Evolutionary conservation across 352 stramenopile genomes (phyloP).

Genomic region (Pythium dissimile): DNA sequence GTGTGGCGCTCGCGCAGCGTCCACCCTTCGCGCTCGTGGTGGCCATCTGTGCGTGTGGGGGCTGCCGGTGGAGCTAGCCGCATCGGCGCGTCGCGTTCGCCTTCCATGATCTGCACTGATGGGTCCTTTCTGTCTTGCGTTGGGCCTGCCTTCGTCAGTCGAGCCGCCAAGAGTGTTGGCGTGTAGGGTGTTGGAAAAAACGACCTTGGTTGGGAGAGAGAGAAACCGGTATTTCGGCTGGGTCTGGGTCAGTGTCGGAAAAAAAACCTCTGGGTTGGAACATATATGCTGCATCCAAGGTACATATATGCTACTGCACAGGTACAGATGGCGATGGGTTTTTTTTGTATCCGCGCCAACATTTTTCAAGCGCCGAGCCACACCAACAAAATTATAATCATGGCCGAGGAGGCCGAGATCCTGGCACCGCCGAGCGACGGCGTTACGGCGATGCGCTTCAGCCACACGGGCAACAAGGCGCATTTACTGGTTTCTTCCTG

Average conservation of each 20-base stretch:
- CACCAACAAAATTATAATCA: constrained; percentile 16
- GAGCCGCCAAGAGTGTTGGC: background rate
- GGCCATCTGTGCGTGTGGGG: background rate
- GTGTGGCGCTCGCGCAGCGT: background rate
- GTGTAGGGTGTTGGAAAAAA: background rate
- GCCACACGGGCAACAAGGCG: constrained; percentile 33
- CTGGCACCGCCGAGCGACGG: constrained; percentile 77
- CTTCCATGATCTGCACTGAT: too few relatives aligned
- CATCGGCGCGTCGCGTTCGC: too few relatives aligned
- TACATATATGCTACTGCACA: constrained; percentile 1
- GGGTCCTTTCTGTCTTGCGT: too few relatives aligned
- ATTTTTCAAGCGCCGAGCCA: background rate
- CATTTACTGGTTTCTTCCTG: constrained; percentile 77
- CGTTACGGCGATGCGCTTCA: constrained; percentile 82
- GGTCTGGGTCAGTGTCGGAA: too few relatives aligned
- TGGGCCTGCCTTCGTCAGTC: background rate
- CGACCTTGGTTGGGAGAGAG: too few relatives aligned
- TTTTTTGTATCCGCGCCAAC: background rate
- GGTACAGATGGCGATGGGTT: background rate
- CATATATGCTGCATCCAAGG: background rate
- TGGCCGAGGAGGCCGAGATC: constrained; percentile 43
- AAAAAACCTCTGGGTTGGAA: background rate
- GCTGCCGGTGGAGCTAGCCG: background rate
- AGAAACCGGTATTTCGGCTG: too few relatives aligned
- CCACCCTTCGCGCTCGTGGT: background rate